These are phyloP conservation scores for Penicillium sp. DNA, from an alignment of 2,329 filamentous ascomycete genomes.

Conservation along the genomic window DNA sequence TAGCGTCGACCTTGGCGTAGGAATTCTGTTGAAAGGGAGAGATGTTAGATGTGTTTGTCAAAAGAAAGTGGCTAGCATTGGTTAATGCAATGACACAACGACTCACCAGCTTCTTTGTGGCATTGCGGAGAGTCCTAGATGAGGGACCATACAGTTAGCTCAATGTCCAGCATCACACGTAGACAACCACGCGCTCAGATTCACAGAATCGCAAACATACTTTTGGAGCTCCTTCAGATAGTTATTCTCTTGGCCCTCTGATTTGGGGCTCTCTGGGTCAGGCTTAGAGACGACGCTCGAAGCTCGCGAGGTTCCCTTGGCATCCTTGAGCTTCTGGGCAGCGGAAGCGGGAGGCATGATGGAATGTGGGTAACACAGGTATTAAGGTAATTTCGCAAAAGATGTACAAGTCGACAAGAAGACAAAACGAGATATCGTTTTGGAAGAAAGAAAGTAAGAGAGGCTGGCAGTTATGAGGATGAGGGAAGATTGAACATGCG, in stretches of 20 bases:
- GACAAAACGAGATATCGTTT: conserved; percentile 6
- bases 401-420: conserved; percentile 13
- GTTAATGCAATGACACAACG: not conserved
- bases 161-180: not conserved
- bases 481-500: conserved; percentile 28
- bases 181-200: conserved; percentile 7
- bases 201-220: conserved; percentile 52
- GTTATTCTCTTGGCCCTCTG: conserved; percentile 62
- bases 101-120: conserved; percentile 89
- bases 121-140: conserved; percentile 77
- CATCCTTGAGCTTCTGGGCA: conserved; percentile 61
- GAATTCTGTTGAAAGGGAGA: conserved; percentile 44
- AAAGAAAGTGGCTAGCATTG: not conserved
- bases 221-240: conserved; percentile 89
- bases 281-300: conserved; percentile 30
- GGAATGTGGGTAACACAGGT: conserved; percentile 25
- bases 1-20: conserved; percentile 58
- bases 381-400: conserved; percentile 13
- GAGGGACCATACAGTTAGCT: conserved; percentile 16
- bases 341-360: conserved; percentile 61
- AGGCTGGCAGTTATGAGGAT: conserved; percentile 3
- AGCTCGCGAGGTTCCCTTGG: conserved; percentile 51
- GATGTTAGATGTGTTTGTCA: not conserved
- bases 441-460: not conserved
- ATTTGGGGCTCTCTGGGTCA: conserved; percentile 35